Base-by-base conservation (phyloP, 2,329 filamentous ascomycete species). In the Hypoxylon rubiginosum region DNA sequence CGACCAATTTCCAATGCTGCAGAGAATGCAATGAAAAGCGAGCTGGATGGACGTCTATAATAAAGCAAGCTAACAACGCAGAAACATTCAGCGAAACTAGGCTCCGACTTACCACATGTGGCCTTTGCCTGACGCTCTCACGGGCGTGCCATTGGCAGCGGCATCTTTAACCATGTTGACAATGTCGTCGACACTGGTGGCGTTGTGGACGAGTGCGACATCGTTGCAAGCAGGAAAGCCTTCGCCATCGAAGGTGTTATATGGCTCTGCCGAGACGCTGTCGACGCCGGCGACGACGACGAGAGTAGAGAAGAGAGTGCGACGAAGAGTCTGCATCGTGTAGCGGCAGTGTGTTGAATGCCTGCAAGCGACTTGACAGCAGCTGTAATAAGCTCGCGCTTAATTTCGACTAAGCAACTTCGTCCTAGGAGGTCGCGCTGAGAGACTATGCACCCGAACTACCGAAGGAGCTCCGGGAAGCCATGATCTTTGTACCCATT, bases 201-300 rank as follows among this genome's bases (percentile, higher is more conserved):
- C 78, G 65, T 84, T 76, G 63, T 83, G 72, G 3, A 85, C 79
- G 15, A 75, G 74, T 3, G 81, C 78, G 51, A 85, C 83, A 66
- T 84, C 77, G 68, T 81, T 72, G 72, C 82, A 85, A 24, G 83
- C 79, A 0, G 83, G 82, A 59, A 81, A 82, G 17, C 83, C 83
- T 2, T 77, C 76, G 9, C 83, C 83, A 64, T 85, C 83, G 59
- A 85, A 86, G 28, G 83, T 85, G 73, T 85, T 82, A 74, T 81
- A 86, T 69, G 72, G 78, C 13, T 67, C 68, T 17, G 76, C 75
- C 13, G 56, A 30, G 54, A 73, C 70, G 32, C 41, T 45, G 28
- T 60, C 43, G 9, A 63, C 21, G 13, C 53, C 45, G n/a, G 45
- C n/a, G n/a, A n/a, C 63, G 30, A 66, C 52, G 46, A 66, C 58